A percentile compares a stretch with the other conserved stretches of the same genome.
These are phyloP conservation scores for Seminavis robusta DNA, from an alignment of 108 stramenopile genomes.

Conservation along the genomic window DNA sequence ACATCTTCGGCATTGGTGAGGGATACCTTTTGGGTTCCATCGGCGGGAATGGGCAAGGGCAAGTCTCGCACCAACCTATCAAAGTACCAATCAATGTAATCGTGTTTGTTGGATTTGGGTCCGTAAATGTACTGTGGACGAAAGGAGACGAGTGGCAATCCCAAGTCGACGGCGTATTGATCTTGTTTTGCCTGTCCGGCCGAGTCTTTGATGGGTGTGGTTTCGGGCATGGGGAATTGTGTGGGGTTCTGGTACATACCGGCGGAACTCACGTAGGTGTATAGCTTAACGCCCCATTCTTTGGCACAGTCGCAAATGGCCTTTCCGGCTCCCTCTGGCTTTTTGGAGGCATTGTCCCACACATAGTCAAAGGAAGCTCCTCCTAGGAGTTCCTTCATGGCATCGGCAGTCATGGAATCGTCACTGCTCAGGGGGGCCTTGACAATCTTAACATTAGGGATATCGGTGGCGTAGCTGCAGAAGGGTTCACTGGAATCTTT, in stretches of 20 bases:
- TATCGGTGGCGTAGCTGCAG: slow-evolving; percentile 61
- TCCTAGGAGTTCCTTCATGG: slow-evolving; percentile 41
- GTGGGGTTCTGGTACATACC: slow-evolving; percentile 77
- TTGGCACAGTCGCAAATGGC: slow-evolving; percentile 65
- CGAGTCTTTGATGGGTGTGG: slow-evolving; percentile 70
- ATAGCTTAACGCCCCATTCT: slow-evolving; percentile 66
- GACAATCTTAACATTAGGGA: slow-evolving; percentile 71
- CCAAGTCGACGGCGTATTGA: slow-evolving; percentile 55
- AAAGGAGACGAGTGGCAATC: slow-evolving; percentile 73
- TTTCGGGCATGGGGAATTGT: slow-evolving; percentile 77
- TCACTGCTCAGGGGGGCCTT: slow-evolving; percentile 65
- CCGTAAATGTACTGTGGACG: slow-evolving; percentile 86
- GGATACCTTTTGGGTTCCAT: slow-evolving; percentile 77
- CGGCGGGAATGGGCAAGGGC: slow-evolving; percentile 72
- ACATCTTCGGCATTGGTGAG: slow-evolving; percentile 81
- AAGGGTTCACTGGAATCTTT: slow-evolving; percentile 72
- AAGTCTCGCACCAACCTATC: slow-evolving; percentile 57
- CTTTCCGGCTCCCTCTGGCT: slow-evolving; percentile 61
- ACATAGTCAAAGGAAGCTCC: slow-evolving; percentile 68
- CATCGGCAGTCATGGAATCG: slow-evolving; percentile 62
- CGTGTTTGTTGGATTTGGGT: slow-evolving; percentile 74
- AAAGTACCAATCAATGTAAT: slow-evolving; percentile 86
- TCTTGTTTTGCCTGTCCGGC: slow-evolving; percentile 72
- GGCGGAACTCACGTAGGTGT: slow-evolving; percentile 71
- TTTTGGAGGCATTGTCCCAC: slow-evolving; percentile 84